These are phyloP conservation scores for Macrophomina phaseolina DNA, from an alignment of 2,329 filamentous ascomycete species.

Conservation along the genomic window DNA sequence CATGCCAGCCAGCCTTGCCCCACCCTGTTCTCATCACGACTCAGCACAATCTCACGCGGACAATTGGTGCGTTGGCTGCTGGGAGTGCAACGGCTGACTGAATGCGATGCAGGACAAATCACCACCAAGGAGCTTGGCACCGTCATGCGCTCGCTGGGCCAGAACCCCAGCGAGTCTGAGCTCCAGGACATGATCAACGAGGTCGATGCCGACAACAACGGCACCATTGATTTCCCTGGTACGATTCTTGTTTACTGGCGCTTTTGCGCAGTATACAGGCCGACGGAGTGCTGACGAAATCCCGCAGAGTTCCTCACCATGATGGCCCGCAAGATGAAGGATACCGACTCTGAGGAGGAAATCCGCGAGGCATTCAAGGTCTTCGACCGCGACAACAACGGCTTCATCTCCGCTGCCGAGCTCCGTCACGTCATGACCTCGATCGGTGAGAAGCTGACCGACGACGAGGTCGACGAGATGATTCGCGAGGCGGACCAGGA, in stretches of 20 bases:
- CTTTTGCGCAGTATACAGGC: background rate
- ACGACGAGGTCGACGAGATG: slow-evolving; percentile 69
- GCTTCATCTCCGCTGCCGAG: slow-evolving; percentile 68
- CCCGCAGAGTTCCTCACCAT: slow-evolving; percentile 66
- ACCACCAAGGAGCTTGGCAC: slow-evolving; percentile 67
- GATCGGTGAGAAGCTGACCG: slow-evolving; percentile 68
- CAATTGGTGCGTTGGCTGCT: slow-evolving; percentile 16
- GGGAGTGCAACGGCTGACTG: slow-evolving; percentile 14
- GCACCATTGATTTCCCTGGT: slow-evolving; percentile 70
- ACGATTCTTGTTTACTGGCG: slow-evolving; percentile 18
- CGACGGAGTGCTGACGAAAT: background rate
- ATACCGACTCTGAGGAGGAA: slow-evolving; percentile 67
- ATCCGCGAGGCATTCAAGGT: slow-evolving; percentile 70
- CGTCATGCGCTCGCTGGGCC: slow-evolving; percentile 68
- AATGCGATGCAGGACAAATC: slow-evolving; percentile 61
- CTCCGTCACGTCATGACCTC: slow-evolving; percentile 68
- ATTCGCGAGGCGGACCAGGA: slow-evolving; percentile 69
- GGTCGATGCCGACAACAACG: slow-evolving; percentile 68
- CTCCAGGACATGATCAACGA: slow-evolving; percentile 72
- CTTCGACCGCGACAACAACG: slow-evolving; percentile 70
- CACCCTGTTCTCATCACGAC: slow-evolving; percentile 9
- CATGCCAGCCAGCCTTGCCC: slow-evolving; percentile 22
- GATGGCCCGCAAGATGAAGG: slow-evolving; percentile 68
- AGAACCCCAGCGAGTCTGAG: slow-evolving; percentile 67
- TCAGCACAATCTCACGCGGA: slow-evolving; percentile 20